Percentiles rank a stretch among this genome's conserved stretches.
Conservation (phyloP, 2,329 filamentous ascomycete genomes). For the Xylariomycetidae sp. region DNA sequence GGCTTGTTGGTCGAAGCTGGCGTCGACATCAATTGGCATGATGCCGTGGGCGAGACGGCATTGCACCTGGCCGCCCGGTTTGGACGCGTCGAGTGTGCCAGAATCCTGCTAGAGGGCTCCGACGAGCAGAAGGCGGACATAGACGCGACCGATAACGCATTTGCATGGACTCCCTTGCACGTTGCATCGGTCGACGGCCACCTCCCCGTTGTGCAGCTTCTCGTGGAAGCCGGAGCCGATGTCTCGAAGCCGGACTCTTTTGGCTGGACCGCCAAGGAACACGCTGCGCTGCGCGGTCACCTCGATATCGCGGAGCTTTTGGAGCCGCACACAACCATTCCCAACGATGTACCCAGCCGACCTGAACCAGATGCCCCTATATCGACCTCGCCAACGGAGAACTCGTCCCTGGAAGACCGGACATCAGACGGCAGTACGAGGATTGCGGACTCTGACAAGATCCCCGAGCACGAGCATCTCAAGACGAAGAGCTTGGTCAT, state of each 20-base stretch:
- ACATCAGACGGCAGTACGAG: slow-evolving; percentile 47
- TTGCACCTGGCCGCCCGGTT: slow-evolving; percentile 88
- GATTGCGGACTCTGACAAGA: slow-evolving; percentile 75
- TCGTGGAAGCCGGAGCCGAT: slow-evolving; percentile 74
- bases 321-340: slow-evolving; percentile 40
- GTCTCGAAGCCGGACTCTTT: slow-evolving; percentile 72
- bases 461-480: slow-evolving; percentile 92
- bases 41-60: slow-evolving; percentile 84
- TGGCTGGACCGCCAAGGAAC: slow-evolving; percentile 91
- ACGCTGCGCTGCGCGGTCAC: slow-evolving; percentile 85
- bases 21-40: slow-evolving; percentile 89
- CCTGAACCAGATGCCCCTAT: slow-evolving; percentile 22
- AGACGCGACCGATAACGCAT: slow-evolving; percentile 74
- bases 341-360: slow-evolving; percentile 22
- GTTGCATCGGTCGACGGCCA: slow-evolving; percentile 88
- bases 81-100: slow-evolving; percentile 75
- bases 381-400: slow-evolving; percentile 40
- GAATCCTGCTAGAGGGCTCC: slow-evolving; percentile 65
- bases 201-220: slow-evolving; percentile 64
- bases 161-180: slow-evolving; percentile 93
- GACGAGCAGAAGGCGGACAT: slow-evolving; percentile 66
- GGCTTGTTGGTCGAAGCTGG: slow-evolving; percentile 82
- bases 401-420: slow-evolving; percentile 56
- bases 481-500: slow-evolving; percentile 83
- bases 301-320: slow-evolving; percentile 71